Evolutionary conservation across 179 eudicot genomes (phyloP).

Genomic region (Silene coronaria): DNA sequence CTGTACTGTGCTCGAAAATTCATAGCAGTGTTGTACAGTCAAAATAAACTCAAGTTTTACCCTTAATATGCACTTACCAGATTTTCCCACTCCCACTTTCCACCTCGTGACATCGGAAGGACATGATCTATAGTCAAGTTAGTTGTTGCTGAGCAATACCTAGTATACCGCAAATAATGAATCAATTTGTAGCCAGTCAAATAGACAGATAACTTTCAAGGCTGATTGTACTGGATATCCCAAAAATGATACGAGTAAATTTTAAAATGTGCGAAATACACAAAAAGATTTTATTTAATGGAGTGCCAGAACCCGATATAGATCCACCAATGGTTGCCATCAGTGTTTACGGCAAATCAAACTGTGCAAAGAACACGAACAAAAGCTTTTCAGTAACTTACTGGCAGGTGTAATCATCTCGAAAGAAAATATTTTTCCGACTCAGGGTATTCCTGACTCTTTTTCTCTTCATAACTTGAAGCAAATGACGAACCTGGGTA

Average conservation of each 20-base stretch:
- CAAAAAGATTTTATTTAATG: too few relatives aligned
- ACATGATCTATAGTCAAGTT: slow-evolving; percentile 87
- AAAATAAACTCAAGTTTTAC: background rate
- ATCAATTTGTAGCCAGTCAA: background rate
- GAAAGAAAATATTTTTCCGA: slow-evolving; percentile 74
- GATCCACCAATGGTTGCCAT: too few relatives aligned
- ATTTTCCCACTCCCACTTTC: slow-evolving; percentile 93
- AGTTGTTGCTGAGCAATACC: slow-evolving; percentile 67
- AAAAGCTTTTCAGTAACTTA: slow-evolving; percentile 37
- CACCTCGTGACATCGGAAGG: slow-evolving; percentile 71
- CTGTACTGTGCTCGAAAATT: background rate
- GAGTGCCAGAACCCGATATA: too few relatives aligned
- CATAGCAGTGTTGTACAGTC: background rate
- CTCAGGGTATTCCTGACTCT: slow-evolving; percentile 63
- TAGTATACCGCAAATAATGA: slow-evolving; percentile 16
- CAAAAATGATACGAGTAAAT: too few relatives aligned
- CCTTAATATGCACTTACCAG: slow-evolving; percentile 53
- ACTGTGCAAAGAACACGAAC: background rate
- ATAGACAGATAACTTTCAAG: background rate
- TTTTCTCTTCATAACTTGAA: slow-evolving; percentile 85
- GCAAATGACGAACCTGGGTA: slow-evolving; percentile 81
- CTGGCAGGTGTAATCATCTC: slow-evolving; percentile 89
- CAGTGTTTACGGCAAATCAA: background rate
- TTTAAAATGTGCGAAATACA: too few relatives aligned
- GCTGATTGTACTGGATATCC: background rate